These are phyloP conservation scores for Pezicula radicicola DNA, from an alignment of 2,329 filamentous ascomycete species.

Conservation along the genomic window DNA sequence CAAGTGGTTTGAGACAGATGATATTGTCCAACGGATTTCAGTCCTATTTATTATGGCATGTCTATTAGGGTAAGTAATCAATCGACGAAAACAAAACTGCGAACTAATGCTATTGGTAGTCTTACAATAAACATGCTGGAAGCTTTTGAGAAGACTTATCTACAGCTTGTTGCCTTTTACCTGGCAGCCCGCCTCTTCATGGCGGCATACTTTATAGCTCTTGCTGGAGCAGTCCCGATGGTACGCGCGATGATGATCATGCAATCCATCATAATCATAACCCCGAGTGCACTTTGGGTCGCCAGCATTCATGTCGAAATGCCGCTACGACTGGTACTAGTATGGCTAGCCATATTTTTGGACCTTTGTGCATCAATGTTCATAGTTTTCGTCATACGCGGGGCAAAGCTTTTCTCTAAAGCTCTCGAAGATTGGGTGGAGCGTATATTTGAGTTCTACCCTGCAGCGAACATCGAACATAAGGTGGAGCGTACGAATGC, in stretches of 20 bases:
- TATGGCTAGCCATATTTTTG: slow-evolving; percentile 52
- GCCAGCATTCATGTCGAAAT: slow-evolving; percentile 53
- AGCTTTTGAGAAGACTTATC: slow-evolving; percentile 54
- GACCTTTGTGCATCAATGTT: slow-evolving; percentile 48
- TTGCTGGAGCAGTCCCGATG: slow-evolving; percentile 51
- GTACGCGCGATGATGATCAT: slow-evolving; percentile 52
- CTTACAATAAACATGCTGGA: slow-evolving; percentile 62
- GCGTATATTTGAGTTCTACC: slow-evolving; percentile 53
- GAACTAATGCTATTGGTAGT: slow-evolving; percentile 19
- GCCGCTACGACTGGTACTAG: slow-evolving; percentile 50
- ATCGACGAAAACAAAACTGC: background rate
- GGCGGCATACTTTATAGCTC: slow-evolving; percentile 43
- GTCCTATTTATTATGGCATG: slow-evolving; percentile 60
- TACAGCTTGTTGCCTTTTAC: slow-evolving; percentile 58
- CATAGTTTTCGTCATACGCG: slow-evolving; percentile 38
- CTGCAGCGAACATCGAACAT: slow-evolving; percentile 64
- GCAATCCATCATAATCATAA: slow-evolving; percentile 38
- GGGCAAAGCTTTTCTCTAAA: slow-evolving; percentile 21
- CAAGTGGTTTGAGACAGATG: slow-evolving; percentile 56
- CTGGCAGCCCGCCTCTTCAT: slow-evolving; percentile 54
- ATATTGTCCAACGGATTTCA: slow-evolving; percentile 55
- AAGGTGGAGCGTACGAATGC: slow-evolving; percentile 61
- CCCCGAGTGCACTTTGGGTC: slow-evolving; percentile 56
- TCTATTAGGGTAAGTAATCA: slow-evolving; percentile 45
- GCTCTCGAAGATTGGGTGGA: slow-evolving; percentile 15